Percentiles rank a stretch among this genome's conserved stretches.
Conservation (phyloP, 129 eudicot species). For the Saussurea involucrata region DNA sequence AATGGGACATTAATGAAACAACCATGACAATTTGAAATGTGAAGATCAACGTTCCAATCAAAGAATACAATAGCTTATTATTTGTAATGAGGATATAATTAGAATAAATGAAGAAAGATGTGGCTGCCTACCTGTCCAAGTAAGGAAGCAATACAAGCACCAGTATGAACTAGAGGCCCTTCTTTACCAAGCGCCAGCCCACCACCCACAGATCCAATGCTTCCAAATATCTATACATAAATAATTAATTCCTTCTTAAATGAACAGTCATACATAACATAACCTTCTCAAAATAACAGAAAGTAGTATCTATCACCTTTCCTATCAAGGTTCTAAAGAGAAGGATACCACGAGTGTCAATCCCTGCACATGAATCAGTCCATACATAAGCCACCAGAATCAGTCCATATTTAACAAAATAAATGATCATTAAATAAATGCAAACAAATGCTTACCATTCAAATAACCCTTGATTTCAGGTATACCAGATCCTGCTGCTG, state of each 20-base stretch:
- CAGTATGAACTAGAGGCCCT: constrained; percentile 99
- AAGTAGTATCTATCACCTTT: constrained; percentile 46
- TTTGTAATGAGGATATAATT: not conserved
- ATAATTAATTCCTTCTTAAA: not conserved
- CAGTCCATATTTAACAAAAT: not conserved
- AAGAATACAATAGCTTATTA: not conserved
- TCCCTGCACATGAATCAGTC: constrained; percentile 47
- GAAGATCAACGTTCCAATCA: not conserved
- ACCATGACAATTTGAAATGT: not conserved
- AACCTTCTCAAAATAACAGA: not conserved
- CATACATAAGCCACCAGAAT: constrained; percentile 2
- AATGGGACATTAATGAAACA: not conserved
- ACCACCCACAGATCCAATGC: constrained; percentile 99
- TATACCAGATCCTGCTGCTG: constrained; percentile 98
- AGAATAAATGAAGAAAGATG: not conserved
- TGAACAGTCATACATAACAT: not conserved
- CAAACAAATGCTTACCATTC: constrained; percentile 60
- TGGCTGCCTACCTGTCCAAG: constrained; percentile 83
- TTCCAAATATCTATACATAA: constrained; percentile 67
- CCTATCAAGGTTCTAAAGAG: constrained; percentile 90
- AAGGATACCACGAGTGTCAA: constrained; percentile 92
- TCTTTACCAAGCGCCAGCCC: constrained; percentile 99
- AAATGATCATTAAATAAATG: not conserved
- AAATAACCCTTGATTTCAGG: constrained; percentile 99
- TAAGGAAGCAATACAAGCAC: constrained; percentile 98